Evolutionary conservation across 108 stramenopile genomes (phyloP), one percentile per base, ranked within the genome.

Genomic region (Stephanodiscus minutulus): DNA sequence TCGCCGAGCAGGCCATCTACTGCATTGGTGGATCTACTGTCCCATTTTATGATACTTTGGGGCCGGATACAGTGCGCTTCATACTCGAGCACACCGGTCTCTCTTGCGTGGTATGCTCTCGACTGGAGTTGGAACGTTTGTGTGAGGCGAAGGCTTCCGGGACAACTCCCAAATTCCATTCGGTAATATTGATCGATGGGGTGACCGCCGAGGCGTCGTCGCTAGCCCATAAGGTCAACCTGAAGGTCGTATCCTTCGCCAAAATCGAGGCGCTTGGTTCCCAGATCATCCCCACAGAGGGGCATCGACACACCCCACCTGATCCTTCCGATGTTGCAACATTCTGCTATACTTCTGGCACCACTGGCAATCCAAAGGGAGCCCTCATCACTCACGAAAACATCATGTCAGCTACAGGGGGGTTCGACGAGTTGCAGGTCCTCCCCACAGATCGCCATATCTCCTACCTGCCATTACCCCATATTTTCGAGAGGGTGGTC

Each of bases 1-100:
- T 99, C 44, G 91, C 86, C 18, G 98, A 99, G 52, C 95, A 97
- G 57, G 96, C 90, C 9, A 77, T 83, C 28, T 95, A 93, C 70
- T 68, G 83, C 35, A 46, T 94, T 41, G 85, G 87, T 41, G 93
- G 91, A 17, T 77, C 88, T 8, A 94, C 96, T 0, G 98, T 96
- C 58, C 97, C 97, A 3, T 85, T 97, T 39, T 98, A 98, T 77
- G 96, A 97, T 69, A 98, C 98, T 12, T 83, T 98, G 8, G 98
- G 96, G 11, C 91, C 93, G 10, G 96, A 96, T 48, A 83, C 93
- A 7, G 91, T 96, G 0, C 69, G 85, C 21, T 97, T 90, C 72
- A 94, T 97, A 58, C 58, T 98, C 49, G 70, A 85, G 18, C 95
- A 97, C 77, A 97, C 97, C 0, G 82, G 77, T 18, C 63, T 91